Evolutionary conservation across 2,329 filamentous ascomycete species (phyloP), one percentile per base, ranked within the genome.

Genomic region (Monilinia polystroma): DNA sequence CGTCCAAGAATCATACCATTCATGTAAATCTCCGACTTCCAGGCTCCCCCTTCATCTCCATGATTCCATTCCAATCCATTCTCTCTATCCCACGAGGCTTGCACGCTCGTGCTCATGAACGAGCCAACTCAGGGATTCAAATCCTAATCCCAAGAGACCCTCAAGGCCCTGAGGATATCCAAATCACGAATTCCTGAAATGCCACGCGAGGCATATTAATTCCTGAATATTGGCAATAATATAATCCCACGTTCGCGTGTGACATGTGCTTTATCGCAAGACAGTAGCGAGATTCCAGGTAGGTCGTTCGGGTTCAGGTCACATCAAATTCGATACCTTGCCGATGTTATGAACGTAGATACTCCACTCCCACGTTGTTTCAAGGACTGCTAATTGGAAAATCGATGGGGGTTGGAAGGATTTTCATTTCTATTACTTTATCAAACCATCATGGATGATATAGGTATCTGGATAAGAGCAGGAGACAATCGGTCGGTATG

Each of bases 311-410:
- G 12, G 8, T 29, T 35, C 26, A 35, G 12, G 43, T 47, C 49
- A 49, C 43, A 49, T 59, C 11, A 7, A 47, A 10, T 59, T 47
- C 18, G 14, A 45, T 59, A 26, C 56, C 45, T 32, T 58, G 32
- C 16, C 56, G 4, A 59, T 47, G 10, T 47, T 32, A 58, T 10
- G 10, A 26, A 7, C 18, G 56, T 16, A 45, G 35, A 4, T 58
- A n/a, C 26, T 47, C 56, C 56, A 59, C 41, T 59, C 41, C 26
- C 56, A 59, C 56, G 41, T 59, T 47, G n/a, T 59, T 58, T 16
- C 26, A 23, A 32, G 23, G 41, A 8, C 26, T 59, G 18, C 10
- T 5, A 5, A 35, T 29, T 6, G 18, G 54, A 10, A 45, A 20
- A 12, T 59, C 23, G 26, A 53, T 53, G 26, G 23, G 41, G 56